phyloP scores from a whole-genome alignment of 768 basidiomycete genomes.

The Mycena vulgaris region DNA sequence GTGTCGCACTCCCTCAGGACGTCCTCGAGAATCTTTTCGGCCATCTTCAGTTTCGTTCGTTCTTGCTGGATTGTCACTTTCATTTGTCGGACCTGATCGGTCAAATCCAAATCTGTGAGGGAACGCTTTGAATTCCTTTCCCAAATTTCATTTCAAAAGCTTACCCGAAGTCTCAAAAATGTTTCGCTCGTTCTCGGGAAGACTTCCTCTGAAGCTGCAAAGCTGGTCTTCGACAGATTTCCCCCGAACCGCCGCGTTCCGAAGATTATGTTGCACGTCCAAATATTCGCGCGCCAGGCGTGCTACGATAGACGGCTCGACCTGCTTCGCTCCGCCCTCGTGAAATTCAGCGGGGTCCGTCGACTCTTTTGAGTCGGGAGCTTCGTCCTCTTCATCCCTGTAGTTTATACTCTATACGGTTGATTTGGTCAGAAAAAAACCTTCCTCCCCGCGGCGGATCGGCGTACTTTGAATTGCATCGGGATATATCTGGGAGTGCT shows the following conservation, averaged over 20 bases:
- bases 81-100: constrained; percentile 3
- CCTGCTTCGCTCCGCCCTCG: neutral
- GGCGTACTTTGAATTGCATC: too few species aligned
- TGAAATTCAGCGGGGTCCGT: neutral
- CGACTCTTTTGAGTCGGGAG: too few species aligned
- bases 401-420: too few species aligned
- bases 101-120: neutral
- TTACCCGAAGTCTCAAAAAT: neutral
- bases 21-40: constrained; percentile 26
- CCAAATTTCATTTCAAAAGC: neutral
- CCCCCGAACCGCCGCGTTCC: constrained; percentile 21
- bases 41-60: constrained; percentile 2
- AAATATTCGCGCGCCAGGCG: constrained; percentile 27
- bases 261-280: constrained; percentile 20
- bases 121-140: too few species aligned
- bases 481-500: neutral
- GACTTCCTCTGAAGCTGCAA: neutral
- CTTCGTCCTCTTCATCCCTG: neutral
- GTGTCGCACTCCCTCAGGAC: constrained; percentile 34
- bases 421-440: too few species aligned
- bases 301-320: constrained; percentile 4
- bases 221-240: constrained; percentile 4
- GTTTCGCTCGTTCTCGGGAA: neutral
- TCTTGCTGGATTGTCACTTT: constrained; percentile 4
- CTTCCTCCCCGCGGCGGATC: too few species aligned